A percentile compares a stretch with the other conserved stretches of the same genome.
Evolutionary conservation across 371 early-diverging fungal species (phyloP).

Genomic region (Capillidium heterosporum): DNA sequence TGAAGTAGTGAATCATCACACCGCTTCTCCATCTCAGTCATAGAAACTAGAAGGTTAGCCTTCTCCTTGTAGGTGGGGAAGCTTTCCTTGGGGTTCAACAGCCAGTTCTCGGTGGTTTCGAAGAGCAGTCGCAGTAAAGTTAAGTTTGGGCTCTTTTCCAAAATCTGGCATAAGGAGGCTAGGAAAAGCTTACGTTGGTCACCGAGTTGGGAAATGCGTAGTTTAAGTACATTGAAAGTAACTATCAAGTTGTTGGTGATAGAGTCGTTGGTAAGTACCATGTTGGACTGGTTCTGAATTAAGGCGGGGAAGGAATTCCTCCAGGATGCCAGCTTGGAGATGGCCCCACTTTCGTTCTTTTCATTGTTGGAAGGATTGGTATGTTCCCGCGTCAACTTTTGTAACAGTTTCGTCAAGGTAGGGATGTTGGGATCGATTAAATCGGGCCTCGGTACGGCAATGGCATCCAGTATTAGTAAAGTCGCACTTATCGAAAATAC

Average conservation of each 20-base stretch:
- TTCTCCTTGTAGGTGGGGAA: constrained; percentile 95
- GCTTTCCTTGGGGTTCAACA: constrained; percentile 42
- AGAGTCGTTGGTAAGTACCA: constrained; percentile 17
- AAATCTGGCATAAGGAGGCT: constrained; percentile 55
- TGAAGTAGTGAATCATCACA: constrained; percentile 44
- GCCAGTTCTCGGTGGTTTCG: constrained; percentile 75
- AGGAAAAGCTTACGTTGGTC: constrained; percentile 80
- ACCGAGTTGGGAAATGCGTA: constrained; percentile 55
- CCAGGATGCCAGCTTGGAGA: constrained; percentile 1
- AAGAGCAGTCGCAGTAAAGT: constrained; percentile 55
- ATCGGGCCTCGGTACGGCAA: constrained; percentile 42
- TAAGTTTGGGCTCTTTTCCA: constrained; percentile 60
- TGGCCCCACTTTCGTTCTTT: not conserved
- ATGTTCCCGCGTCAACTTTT: constrained; percentile 67
- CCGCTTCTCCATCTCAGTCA: constrained; percentile 65
- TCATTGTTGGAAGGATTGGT: not conserved
- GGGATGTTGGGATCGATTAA: constrained; percentile 49
- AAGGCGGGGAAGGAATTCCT: constrained; percentile 15
- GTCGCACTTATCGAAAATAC: constrained; percentile 45
- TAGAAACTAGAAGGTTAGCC: constrained; percentile 67
- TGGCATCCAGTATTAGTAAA: constrained; percentile 51
- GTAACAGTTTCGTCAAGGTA: constrained; percentile 61
- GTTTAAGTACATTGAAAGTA: constrained; percentile 53
- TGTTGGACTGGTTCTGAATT: not conserved
- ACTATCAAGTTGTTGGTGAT: constrained; percentile 39